Base-by-base conservation (phyloP, 768 basidiomycete species). In the Mycena leptocephala region DNA sequence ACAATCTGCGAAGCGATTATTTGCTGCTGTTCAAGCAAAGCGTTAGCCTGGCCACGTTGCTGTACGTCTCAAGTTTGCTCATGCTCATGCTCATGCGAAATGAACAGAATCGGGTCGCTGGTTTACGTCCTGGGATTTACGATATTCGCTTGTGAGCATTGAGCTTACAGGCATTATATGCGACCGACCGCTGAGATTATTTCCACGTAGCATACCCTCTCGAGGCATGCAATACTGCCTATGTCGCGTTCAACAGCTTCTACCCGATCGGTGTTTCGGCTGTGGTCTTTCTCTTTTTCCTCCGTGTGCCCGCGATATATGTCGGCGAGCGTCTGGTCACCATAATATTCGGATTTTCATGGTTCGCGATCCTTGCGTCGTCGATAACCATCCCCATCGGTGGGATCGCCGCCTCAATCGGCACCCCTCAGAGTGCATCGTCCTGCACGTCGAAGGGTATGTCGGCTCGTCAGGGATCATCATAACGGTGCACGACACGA, bases 271-370 rank as follows among this genome's bases (percentile, higher is more conserved):
- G 80, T 20, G 48, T 76, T 35, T 67, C 81, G 6, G 64, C 76
- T 11, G 80, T 80, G 14, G 41, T 83, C 8, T 75, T 82, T 18
- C 81, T 83, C 24, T 85, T 85, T 73, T 79, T 83, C 65, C 75
- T 83, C 69, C 83, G 85, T 0, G 75, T 84, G 8, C 69, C 67
- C 7, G 82, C 84, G 0, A 75, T 86, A 13, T 85, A 76, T 65
- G 69, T 75, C 53, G 56, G 78, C 26, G 79, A 81, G 53, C 74
- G 51, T 24, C 55, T 69, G 26, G 26, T 85, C 33, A 65, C 81
- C 22, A 66, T 59, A 7, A 78, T 81, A 48, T 86, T 86, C 70
- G 78, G 74, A n/a, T 51, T 81, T 20, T 76, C 85, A 18, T 87
- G 85, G 86, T 76, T 86, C 13, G 64, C 62, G 0, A 81, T 84